These are phyloP conservation scores for Fragilariopsis cylindrus DNA, from an alignment of 108 stramenopile species.

Conservation along the genomic window DNA sequence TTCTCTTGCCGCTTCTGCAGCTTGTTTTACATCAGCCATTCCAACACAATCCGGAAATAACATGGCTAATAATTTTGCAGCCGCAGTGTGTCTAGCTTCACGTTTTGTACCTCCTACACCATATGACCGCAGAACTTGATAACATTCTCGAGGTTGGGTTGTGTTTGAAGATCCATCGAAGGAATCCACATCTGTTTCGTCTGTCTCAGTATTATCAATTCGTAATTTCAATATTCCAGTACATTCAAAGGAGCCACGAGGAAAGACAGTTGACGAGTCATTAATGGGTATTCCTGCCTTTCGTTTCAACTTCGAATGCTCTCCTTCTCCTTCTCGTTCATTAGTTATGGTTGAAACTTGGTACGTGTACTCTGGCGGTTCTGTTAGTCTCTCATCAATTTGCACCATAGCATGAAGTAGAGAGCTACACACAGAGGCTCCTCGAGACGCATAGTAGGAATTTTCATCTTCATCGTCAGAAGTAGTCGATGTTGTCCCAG, in stretches of 20 bases:
- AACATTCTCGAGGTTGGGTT: slow-evolving; percentile 29
- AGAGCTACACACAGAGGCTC: slow-evolving; percentile 75
- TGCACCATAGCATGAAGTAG: slow-evolving; percentile 84
- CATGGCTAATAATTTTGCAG: slow-evolving; percentile 73
- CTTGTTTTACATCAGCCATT: slow-evolving; percentile 80
- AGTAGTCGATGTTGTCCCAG: slow-evolving; percentile 63
- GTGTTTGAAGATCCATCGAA: background rate
- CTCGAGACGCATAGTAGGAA: slow-evolving; percentile 68
- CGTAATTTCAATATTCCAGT: slow-evolving; percentile 42
- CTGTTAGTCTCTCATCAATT: slow-evolving; percentile 72
- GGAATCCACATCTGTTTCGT: slow-evolving; percentile 21
- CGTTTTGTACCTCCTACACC: slow-evolving; percentile 75
- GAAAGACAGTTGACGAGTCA: slow-evolving; percentile 7
- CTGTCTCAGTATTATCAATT: slow-evolving; percentile 29
- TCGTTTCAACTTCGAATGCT: slow-evolving; percentile 21
- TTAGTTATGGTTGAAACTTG: slow-evolving; percentile 31
- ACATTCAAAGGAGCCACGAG: slow-evolving; percentile 41
- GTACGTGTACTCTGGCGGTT: slow-evolving; percentile 66
- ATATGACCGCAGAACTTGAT: slow-evolving; percentile 46
- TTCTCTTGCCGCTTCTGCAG: slow-evolving; percentile 77
- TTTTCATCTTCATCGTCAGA: slow-evolving; percentile 78
- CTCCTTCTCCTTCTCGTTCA: background rate
- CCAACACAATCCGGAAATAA: slow-evolving; percentile 79
- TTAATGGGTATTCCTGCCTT: slow-evolving; percentile 16
- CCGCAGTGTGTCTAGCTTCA: slow-evolving; percentile 79